Percentiles rank a stretch among this genome's conserved stretches.
phyloP scores from a whole-genome alignment of 225 moss, liverwort and hornwort species.

The Bryoerythrophyllum caledonicum region DNA sequence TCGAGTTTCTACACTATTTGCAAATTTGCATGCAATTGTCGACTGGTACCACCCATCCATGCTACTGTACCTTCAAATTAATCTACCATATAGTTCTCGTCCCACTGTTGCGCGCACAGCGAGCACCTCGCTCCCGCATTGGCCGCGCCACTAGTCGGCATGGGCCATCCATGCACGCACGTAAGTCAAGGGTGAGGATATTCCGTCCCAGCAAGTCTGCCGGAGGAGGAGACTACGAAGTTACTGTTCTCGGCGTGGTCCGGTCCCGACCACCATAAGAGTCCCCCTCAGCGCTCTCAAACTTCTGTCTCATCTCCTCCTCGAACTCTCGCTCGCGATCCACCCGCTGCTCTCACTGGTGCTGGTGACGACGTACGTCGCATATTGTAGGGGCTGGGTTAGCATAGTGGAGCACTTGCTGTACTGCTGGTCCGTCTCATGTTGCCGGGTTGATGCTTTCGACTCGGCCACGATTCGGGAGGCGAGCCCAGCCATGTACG shows the following conservation, averaged over 20 bases:
- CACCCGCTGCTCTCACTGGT: conserved; percentile 15
- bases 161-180: not conserved
- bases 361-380: not conserved
- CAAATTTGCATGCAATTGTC: too few species aligned
- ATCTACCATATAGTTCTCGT: too few species aligned
- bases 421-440: not conserved
- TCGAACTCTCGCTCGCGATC: not conserved
- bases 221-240: not conserved
- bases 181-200: not conserved
- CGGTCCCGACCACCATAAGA: not conserved
- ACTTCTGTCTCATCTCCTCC: not conserved
- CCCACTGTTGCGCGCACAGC: too few species aligned
- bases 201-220: conserved; percentile 10
- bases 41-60: too few species aligned
- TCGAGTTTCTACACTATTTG: too few species aligned
- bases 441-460: conserved; percentile 13
- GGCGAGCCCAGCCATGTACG: conserved; percentile 23
- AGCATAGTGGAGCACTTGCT: conserved; percentile 9
- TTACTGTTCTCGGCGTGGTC: not conserved
- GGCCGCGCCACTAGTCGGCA: not conserved
- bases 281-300: not conserved
- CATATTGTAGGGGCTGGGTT: conserved; percentile 18
- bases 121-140: too few species aligned
- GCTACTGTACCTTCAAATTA: too few species aligned
- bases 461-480: conserved; percentile 27